phyloP scores from a whole-genome alignment of 257 asterid species.

The Primulina eburnea region DNA sequence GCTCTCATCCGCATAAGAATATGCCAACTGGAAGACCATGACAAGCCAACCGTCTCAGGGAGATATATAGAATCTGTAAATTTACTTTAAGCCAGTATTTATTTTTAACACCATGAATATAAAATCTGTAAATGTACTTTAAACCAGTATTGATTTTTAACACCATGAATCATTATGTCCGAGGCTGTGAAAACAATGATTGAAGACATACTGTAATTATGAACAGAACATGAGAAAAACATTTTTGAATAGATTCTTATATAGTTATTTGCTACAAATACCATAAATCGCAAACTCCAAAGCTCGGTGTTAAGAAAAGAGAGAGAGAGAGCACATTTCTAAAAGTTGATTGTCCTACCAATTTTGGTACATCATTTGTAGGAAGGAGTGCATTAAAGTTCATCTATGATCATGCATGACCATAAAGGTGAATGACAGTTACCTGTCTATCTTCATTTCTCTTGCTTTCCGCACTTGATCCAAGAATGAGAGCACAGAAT shows the following conservation, averaged over 20 bases:
- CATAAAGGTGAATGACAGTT: constrained; percentile 2
- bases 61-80: background rate
- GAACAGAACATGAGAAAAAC: background rate
- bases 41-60: constrained; percentile 6
- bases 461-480: constrained; percentile 68
- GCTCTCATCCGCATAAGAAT: constrained; percentile 78
- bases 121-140: background rate
- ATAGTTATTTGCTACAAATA: background rate
- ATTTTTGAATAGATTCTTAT: background rate
- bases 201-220: background rate
- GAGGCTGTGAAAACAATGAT: background rate
- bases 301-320: no score
- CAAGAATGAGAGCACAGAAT: constrained; percentile 67
- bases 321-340: no score
- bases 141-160: background rate
- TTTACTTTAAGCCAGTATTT: background rate
- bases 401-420: background rate
- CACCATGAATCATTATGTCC: constrained; percentile 8
- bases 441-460: constrained; percentile 93
- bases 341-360: background rate
- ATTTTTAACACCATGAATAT: background rate
- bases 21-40: constrained; percentile 68
- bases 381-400: background rate
- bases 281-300: no score
- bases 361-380: background rate